Evolutionary conservation across 2,329 filamentous ascomycete genomes (phyloP).

Genomic region (Fusarium napiforme): DNA sequence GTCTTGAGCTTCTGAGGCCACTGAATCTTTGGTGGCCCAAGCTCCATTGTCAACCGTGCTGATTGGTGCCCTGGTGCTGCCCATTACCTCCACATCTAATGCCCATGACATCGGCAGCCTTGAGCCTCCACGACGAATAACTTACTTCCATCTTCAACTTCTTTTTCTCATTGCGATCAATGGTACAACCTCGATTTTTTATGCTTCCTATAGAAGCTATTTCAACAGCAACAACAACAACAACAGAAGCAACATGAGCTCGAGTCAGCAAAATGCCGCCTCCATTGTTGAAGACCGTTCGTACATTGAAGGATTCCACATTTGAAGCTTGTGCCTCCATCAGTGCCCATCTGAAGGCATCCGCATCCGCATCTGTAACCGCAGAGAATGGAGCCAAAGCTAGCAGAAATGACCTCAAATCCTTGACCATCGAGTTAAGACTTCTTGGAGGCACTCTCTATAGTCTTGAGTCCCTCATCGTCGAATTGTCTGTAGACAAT

Average conservation of each 20-base stretch:
- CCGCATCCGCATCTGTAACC: background rate
- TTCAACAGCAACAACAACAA: background rate
- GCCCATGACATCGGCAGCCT: constrained; percentile 3
- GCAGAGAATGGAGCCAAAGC: background rate
- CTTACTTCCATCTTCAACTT: background rate
- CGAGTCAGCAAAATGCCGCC: constrained; percentile 15
- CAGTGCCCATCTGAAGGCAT: constrained; percentile 16
- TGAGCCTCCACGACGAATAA: background rate
- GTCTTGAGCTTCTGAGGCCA: too few relatives aligned
- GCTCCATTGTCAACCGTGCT: background rate
- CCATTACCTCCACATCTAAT: background rate
- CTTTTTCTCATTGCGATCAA: background rate
- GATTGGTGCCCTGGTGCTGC: background rate
- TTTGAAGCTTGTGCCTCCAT: constrained; percentile 33
- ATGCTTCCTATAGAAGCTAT: background rate
- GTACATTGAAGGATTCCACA: constrained; percentile 29
- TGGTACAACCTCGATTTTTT: background rate
- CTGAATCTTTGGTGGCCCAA: background rate
- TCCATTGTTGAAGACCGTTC: constrained; percentile 20
- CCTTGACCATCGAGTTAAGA: constrained; percentile 34
- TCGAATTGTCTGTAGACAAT: constrained; percentile 30
- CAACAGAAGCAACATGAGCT: background rate
- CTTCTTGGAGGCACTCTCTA: constrained; percentile 38
- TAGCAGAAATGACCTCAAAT: constrained; percentile 26
- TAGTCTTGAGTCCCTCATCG: constrained; percentile 40